Evolutionary conservation across 768 basidiomycete species (phyloP).

Genomic region (Kwoniella sp.): DNA sequence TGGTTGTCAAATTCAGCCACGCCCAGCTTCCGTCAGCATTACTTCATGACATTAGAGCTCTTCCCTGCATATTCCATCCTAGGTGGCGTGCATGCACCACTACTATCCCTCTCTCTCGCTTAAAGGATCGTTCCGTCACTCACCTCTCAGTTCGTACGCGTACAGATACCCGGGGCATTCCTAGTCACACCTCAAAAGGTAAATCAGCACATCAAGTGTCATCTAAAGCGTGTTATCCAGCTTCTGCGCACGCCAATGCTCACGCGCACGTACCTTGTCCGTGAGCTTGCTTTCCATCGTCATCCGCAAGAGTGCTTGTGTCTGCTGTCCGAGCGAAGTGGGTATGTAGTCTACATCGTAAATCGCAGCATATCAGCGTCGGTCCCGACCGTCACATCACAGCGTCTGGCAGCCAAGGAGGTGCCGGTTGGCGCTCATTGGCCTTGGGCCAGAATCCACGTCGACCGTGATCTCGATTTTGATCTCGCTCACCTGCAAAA

Average conservation of each 20-base stretch:
- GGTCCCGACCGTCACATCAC: not conserved
- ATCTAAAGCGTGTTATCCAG: not conserved
- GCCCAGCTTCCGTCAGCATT: too few species aligned
- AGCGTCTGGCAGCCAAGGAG: not conserved
- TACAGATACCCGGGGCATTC: slow-evolving; percentile 53
- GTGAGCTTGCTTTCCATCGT: slow-evolving; percentile 54
- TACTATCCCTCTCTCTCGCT: too few species aligned
- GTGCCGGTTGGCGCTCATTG: too few species aligned
- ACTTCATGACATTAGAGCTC: too few species aligned
- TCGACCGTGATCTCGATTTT: too few species aligned
- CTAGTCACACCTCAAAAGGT: slow-evolving; percentile 26
- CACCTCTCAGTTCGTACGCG: slow-evolving; percentile 53
- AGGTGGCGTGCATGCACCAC: too few species aligned
- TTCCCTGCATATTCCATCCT: too few species aligned
- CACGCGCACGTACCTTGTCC: slow-evolving; percentile 38
- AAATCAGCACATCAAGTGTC: slow-evolving; percentile 18
- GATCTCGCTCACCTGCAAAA: slow-evolving; percentile 47
- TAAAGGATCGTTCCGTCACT: not conserved
- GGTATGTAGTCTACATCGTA: slow-evolving; percentile 45
- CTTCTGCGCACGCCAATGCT: too few species aligned
- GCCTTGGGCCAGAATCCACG: too few species aligned
- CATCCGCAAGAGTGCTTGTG: slow-evolving; percentile 47
- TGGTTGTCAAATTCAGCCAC: too few species aligned
- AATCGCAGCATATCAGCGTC: not conserved
- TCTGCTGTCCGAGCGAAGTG: slow-evolving; percentile 50